phyloP scores from a whole-genome alignment of 495 filamentous ascomycete genomes.

The Tuber melanosporum region DNA sequence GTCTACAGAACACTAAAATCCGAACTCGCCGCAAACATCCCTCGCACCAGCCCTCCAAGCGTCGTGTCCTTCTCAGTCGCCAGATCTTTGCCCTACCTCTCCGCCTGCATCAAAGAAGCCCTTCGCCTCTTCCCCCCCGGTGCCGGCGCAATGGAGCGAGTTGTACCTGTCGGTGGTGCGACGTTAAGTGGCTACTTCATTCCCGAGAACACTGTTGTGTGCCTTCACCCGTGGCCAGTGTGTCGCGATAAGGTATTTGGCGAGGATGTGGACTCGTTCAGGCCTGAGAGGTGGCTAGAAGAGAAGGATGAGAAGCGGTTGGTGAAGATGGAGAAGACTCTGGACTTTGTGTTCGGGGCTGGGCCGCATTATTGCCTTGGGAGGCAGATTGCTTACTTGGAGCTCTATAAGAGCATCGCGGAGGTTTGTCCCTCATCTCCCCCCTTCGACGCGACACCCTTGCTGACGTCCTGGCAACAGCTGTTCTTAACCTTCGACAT shows the following conservation, averaged over 20 bases:
- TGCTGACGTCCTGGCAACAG: neutral
- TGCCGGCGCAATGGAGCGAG: slow-evolving; percentile 47
- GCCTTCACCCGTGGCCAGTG: slow-evolving; percentile 55
- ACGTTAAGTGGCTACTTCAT: slow-evolving; percentile 51
- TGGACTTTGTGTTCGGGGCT: slow-evolving; percentile 34
- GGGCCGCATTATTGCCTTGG: slow-evolving; percentile 30
- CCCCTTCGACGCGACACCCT: neutral
- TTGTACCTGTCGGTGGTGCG: slow-evolving; percentile 50
- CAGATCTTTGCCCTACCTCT: slow-evolving; percentile 48
- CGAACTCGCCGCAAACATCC: slow-evolving; percentile 49
- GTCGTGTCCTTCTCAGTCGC: slow-evolving; percentile 13
- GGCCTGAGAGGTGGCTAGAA: slow-evolving; percentile 53
- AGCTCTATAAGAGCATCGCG: slow-evolving; percentile 25
- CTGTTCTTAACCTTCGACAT: neutral
- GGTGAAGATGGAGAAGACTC: slow-evolving; percentile 42
- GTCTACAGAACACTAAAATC: slow-evolving; percentile 52
- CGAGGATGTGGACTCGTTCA: slow-evolving; percentile 46
- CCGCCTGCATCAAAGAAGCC: slow-evolving; percentile 51
- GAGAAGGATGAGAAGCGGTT: slow-evolving; percentile 27
- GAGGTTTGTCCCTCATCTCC: slow-evolving; percentile 14
- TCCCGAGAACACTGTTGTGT: slow-evolving; percentile 56
- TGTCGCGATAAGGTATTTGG: slow-evolving; percentile 47
- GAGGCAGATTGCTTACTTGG: slow-evolving; percentile 34
- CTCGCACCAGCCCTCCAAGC: neutral
- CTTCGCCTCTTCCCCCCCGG: slow-evolving; percentile 48